Evolutionary conservation across 2,329 filamentous ascomycete genomes (phyloP).

Genomic region (Coniochaeta prunicola): DNA sequence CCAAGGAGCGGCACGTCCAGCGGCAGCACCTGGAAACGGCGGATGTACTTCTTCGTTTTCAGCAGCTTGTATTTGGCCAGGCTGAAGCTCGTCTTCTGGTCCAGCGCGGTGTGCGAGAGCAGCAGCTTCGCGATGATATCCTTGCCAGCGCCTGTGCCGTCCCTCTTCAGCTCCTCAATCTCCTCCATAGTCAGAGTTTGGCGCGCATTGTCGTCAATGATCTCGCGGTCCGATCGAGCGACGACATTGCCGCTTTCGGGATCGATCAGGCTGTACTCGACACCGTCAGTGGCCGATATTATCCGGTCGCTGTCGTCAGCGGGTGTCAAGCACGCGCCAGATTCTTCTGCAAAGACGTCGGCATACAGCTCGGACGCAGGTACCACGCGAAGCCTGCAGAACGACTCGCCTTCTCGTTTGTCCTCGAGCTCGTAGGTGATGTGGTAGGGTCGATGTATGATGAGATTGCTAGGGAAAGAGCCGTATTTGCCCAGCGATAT

Average conservation of each 20-base stretch:
- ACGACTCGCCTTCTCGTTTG: conserved; percentile 54
- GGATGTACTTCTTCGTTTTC: conserved; percentile 90
- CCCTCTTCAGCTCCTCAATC: conserved; percentile 66
- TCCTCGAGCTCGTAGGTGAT: conserved; percentile 87
- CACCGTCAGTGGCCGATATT: conserved; percentile 27
- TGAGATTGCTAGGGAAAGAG: conserved; percentile 78
- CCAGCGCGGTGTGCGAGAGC: conserved; percentile 78
- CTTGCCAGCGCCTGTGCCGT: conserved; percentile 71
- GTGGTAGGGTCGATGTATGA: conserved; percentile 87
- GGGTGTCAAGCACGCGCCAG: conserved; percentile 19
- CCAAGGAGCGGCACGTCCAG: conserved; percentile 71
- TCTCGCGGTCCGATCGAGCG: conserved; percentile 50
- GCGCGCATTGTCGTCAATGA: conserved; percentile 54
- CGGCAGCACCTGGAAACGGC: conserved; percentile 77
- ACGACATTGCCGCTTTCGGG: conserved; percentile 39
- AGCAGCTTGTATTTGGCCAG: conserved; percentile 92
- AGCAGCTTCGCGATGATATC: conserved; percentile 92
- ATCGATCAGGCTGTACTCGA: conserved; percentile 39
- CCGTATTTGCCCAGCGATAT: conserved; percentile 92
- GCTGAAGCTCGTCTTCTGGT: conserved; percentile 91
- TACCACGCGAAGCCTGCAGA: conserved; percentile 68
- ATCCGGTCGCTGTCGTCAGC: conserved; percentile 34
- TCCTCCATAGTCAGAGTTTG: conserved; percentile 74
- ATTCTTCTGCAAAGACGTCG: conserved; percentile 54
- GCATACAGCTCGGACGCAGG: conserved; percentile 76